Evolutionary conservation across 352 stramenopile species (phyloP), one percentile per base, ranked within the genome.

Genomic region (Phytopythium boreale): DNA sequence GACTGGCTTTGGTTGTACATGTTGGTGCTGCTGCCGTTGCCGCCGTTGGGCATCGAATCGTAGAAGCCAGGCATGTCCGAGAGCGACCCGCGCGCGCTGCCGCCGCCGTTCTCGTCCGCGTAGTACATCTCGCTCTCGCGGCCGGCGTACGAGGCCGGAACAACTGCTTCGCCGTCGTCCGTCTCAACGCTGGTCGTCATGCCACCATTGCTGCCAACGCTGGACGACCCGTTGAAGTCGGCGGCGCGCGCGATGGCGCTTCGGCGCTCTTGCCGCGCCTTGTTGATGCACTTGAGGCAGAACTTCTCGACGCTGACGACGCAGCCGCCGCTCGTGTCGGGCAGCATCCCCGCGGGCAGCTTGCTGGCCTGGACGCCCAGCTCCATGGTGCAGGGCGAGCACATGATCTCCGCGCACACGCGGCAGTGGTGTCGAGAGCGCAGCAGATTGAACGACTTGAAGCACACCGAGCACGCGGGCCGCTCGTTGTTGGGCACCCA

Each of bases 401-500:
- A 93, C 82, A 93, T 93, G 64, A 95, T 90, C 61, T 95, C 86
- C 41, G 81, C 84, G 55, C 86, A 95, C 9, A 88, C 80, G 36
- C 84, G 84, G 64, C 86, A 95, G 68, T 95, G 84, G 67, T 95
- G 86, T 39, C 86, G 84, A 47, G 80, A 82, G 1, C 84, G 82
- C 57, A 93, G 67, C 56, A 91, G 63, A 52, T 79, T 85, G 58
- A 93, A 93, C 47, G 76, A 87, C 70, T 90, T 90, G 62, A 89
- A 87, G 64, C 84, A 93, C 11, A 92, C 79, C 27, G 73, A 88
- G 50, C 84, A 93, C 4, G 81, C 79, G 19, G 82, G 76, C 0
- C 84, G 77, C 59, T 89, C 80, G 56, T 80, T 79, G 66, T 90
- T 90, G 1, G 79, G 78, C 31, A 90, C 81, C 81, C 81, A 92